A percentile compares a stretch with the other conserved stretches of the same genome.
Conservation (phyloP, 2,329 filamentous ascomycete genomes). For the Chaetomium globosum region DNA sequence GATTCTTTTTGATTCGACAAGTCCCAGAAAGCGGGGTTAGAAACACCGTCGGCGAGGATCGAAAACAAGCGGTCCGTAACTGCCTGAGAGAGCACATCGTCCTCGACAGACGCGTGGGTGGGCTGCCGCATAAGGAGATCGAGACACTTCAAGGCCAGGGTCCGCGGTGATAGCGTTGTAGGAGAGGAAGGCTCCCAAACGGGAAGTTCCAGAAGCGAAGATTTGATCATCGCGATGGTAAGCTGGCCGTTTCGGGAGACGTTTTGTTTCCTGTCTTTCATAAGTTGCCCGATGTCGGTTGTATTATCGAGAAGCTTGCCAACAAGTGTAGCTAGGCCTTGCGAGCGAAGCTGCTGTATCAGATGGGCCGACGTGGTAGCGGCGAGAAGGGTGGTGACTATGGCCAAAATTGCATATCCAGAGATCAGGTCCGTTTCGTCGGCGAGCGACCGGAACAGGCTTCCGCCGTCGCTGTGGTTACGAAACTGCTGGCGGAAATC, state of each 20-base stretch:
- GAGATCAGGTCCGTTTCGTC: slow-evolving; percentile 62
- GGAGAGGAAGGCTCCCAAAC: slow-evolving; percentile 63
- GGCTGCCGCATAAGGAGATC: slow-evolving; percentile 59
- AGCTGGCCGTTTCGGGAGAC: slow-evolving; percentile 66
- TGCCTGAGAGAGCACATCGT: slow-evolving; percentile 53
- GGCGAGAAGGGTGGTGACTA: slow-evolving; percentile 64
- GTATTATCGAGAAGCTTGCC: slow-evolving; percentile 55
- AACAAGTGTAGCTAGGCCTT: slow-evolving; percentile 59
- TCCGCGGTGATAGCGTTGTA: slow-evolving; percentile 60
- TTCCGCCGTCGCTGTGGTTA: slow-evolving; percentile 71
- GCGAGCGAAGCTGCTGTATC: slow-evolving; percentile 58
- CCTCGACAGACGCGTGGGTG: slow-evolving; percentile 51
- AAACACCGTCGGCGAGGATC: slow-evolving; percentile 46
- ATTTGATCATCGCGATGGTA: slow-evolving; percentile 58
- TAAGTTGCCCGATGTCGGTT: slow-evolving; percentile 62
- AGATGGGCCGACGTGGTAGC: slow-evolving; percentile 63
- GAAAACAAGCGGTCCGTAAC: slow-evolving; percentile 54
- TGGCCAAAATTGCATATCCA: slow-evolving; percentile 65
- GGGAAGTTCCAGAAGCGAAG: slow-evolving; percentile 53
- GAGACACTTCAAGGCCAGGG: slow-evolving; percentile 65
- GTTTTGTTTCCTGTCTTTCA: slow-evolving; percentile 67
- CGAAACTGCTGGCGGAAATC: slow-evolving; percentile 70
- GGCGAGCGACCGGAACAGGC: slow-evolving; percentile 64
- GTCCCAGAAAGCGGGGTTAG: slow-evolving; percentile 43
- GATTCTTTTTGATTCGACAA: slow-evolving; percentile 42